Percentiles rank a stretch among this genome's conserved stretches.
Evolutionary conservation across 345 rosid genomes (phyloP).

Genomic region (Limnanthes douglasii): DNA sequence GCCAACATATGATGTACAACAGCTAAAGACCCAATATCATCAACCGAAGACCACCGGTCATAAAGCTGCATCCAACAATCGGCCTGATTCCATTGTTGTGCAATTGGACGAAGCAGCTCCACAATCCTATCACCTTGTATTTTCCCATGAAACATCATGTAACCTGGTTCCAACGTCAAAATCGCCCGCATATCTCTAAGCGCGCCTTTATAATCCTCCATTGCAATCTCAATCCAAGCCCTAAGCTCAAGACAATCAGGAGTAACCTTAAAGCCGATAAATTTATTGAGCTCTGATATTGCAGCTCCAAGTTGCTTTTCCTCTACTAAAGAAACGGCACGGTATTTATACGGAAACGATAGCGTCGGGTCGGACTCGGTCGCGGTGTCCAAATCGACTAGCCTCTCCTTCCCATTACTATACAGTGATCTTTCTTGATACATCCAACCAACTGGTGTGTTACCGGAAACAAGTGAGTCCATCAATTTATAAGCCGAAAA

Average conservation of each 20-base stretch:
- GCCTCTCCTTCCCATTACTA: slow-evolving; percentile 60
- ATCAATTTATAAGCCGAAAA: slow-evolving; percentile 75
- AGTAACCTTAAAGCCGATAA: slow-evolving; percentile 62
- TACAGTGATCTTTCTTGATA: slow-evolving; percentile 82
- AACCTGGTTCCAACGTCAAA: slow-evolving; percentile 65
- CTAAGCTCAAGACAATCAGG: slow-evolving; percentile 85
- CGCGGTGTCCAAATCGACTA: slow-evolving; percentile 50
- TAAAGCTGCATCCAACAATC: slow-evolving; percentile 97
- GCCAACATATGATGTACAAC: slow-evolving; percentile 89
- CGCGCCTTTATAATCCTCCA: slow-evolving; percentile 75
- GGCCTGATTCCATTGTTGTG: slow-evolving; percentile 69
- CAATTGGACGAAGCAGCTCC: slow-evolving; percentile 56
- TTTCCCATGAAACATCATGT: slow-evolving; percentile 61
- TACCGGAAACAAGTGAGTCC: slow-evolving; percentile 42
- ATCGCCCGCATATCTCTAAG: slow-evolving; percentile 73
- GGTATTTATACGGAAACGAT: slow-evolving; percentile 68
- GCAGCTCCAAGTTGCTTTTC: slow-evolving; percentile 57
- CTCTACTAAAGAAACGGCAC: slow-evolving; percentile 62
- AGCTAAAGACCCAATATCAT: slow-evolving; percentile 87
- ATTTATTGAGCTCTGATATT: slow-evolving; percentile 59
- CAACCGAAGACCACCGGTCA: slow-evolving; percentile 91
- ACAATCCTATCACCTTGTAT: slow-evolving; percentile 60
- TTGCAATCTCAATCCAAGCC: slow-evolving; percentile 67
- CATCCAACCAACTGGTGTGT: slow-evolving; percentile 79
- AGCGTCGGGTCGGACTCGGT: slow-evolving; percentile 85